Evolutionary conservation across 768 basidiomycete species (phyloP), one percentile per base, ranked within the genome.

Genomic region (Austroboletus eburneus): DNA sequence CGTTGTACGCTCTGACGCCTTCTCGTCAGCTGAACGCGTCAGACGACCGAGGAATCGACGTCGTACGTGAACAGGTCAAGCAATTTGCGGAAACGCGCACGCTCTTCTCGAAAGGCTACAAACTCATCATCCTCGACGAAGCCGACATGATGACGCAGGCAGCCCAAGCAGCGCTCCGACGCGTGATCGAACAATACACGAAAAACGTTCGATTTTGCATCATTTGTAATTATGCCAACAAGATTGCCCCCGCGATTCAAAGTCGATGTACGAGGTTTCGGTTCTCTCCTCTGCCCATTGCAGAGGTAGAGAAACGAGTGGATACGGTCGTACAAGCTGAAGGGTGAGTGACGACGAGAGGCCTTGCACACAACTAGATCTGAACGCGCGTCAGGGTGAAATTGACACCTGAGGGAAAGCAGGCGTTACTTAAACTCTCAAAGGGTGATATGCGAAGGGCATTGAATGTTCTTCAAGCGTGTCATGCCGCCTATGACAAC

Each of bases 101-200:
- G 9, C 69, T 97, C 6, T 87, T 83, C 62, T 81, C 91, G 12
- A 93, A 93, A 59, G 91, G 91, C 16, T 98, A 85, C 79, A 99
- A 98, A 61, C 84, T 99, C 63, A 95, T 99, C 67, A 84, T 99
- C 51, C 81, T 99, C 27, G 96, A 99, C 57, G 96, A 99, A 68
- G 96, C 96, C n/a, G 96, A 99, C 74, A 96, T 96, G 95, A 99
- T 99, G 96, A 99, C 96, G 0, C 86, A 92, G 52, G 87, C 90
- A 46, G 96, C 96, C 2, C 96, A 99, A 63, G 90, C 94, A 3
- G 96, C 96, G 21, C 79, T 99, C 24, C 87, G 96, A 23, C 87
- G 96, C 58, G 87, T 98, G 29, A 97, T 99, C 55, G 96, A 99
- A 67, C 94, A 96, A 55, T 98, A 96, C 67, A 99, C 96, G 17